Conservation (phyloP, 2,329 filamentous ascomycete species). For the Hypoxylon sp. region DNA sequence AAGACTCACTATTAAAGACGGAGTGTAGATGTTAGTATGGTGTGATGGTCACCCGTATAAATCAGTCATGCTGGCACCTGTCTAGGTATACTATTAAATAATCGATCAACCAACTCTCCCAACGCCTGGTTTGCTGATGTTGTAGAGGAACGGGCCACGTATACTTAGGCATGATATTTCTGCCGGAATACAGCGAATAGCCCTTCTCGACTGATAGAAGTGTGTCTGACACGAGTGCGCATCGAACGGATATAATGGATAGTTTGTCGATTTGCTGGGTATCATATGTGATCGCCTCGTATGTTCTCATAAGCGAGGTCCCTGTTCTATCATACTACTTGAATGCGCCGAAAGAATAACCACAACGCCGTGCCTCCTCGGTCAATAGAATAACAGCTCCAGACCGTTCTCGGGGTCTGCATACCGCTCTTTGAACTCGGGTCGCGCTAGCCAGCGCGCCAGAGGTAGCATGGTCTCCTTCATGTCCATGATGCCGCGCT, state of each 20-base stretch:
- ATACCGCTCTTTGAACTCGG: conserved; percentile 80
- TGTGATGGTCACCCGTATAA: conserved; percentile 17
- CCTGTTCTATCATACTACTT: neutral
- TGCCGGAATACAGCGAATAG: neutral
- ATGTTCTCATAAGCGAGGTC: conserved; percentile 7
- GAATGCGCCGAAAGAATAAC: neutral
- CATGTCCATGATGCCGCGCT: conserved; percentile 94
- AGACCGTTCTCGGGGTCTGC: conserved; percentile 70
- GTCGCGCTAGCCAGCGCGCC: conserved; percentile 78
- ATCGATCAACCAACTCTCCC: conserved; percentile 20
- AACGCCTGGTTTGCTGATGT: neutral
- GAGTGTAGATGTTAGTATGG: conserved; percentile 29
- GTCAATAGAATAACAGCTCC: conserved; percentile 76
- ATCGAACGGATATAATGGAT: neutral
- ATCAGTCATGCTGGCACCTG: conserved; percentile 30
- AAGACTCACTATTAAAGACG: conserved; percentile 15
- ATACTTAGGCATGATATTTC: neutral
- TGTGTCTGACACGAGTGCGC: neutral
- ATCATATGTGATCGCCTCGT: conserved; percentile 27
- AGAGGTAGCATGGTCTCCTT: conserved; percentile 90
- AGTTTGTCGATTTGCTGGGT: conserved; percentile 28
- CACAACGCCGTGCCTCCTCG: neutral
- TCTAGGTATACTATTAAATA: conserved; percentile 29
- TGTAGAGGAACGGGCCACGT: neutral
- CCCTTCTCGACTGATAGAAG: neutral